phyloP scores from a whole-genome alignment of 768 basidiomycete species.

The Gloeostereum incarnatum region DNA sequence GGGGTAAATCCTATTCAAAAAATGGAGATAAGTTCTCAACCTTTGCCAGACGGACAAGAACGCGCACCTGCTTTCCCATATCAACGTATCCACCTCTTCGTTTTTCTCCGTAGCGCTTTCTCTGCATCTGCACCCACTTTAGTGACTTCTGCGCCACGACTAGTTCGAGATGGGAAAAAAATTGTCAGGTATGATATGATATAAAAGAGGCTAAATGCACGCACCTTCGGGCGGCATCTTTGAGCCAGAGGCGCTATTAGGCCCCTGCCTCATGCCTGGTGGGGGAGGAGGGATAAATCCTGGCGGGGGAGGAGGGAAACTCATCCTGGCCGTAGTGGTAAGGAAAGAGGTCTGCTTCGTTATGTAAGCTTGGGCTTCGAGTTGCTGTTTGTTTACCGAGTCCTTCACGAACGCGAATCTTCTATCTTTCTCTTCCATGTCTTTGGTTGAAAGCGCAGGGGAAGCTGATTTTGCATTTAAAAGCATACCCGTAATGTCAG shows the following conservation, averaged over 20 bases:
- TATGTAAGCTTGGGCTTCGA: background rate
- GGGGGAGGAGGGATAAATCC: conserved; percentile 29
- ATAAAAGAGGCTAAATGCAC: conserved; percentile 9
- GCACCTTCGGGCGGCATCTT: conserved; percentile 39
- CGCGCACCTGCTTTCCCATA: conserved; percentile 82
- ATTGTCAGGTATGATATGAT: conserved; percentile 6
- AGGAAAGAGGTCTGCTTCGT: too few species aligned
- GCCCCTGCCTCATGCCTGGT: conserved; percentile 39
- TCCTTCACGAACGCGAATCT: background rate
- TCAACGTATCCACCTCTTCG: conserved; percentile 84
- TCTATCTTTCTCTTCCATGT: background rate
- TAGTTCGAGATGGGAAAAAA: conserved; percentile 16
- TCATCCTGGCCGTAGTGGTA: conserved; percentile 25
- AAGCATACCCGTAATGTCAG: conserved; percentile 26
- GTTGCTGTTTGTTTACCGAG: background rate
- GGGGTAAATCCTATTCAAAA: conserved; percentile 70
- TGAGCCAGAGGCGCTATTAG: conserved; percentile 27
- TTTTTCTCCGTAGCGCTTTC: conserved; percentile 87
- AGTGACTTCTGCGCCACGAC: conserved; percentile 85
- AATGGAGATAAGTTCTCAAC: conserved; percentile 13
- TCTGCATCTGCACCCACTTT: conserved; percentile 95
- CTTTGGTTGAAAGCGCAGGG: conserved; percentile 7
- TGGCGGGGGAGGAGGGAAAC: conserved; percentile 42
- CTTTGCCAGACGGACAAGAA: conserved; percentile 4
- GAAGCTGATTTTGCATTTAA: conserved; percentile 13